phyloP scores from a whole-genome alignment of 495 filamentous ascomycete genomes.

The Achaetomiella virescens region DNA sequence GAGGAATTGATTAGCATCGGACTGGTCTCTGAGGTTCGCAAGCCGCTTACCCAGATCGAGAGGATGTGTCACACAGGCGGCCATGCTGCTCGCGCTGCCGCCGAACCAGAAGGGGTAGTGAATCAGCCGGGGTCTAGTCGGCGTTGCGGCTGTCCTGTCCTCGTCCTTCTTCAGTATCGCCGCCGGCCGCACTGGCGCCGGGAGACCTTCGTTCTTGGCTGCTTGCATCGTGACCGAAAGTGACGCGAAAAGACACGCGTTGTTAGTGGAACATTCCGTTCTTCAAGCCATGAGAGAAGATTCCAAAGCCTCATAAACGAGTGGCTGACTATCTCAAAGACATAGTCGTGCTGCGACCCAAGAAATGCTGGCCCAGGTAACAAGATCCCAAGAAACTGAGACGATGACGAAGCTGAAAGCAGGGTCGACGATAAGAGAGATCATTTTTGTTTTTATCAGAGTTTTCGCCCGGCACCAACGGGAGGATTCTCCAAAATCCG shows the following conservation, averaged over 20 bases:
- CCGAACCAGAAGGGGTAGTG: conserved; percentile 93
- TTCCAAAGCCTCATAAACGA: not conserved
- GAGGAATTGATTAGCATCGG: conserved; percentile 15
- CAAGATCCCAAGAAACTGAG: too few species aligned
- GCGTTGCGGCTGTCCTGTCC: conserved; percentile 11
- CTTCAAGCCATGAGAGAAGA: not conserved
- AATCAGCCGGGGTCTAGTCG: conserved; percentile 41
- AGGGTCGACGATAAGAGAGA: too few species aligned
- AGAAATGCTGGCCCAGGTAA: too few species aligned
- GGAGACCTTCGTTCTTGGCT: conserved; percentile 5
- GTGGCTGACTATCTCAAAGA: not conserved
- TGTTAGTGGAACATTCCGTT: not conserved
- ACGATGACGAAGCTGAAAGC: too few species aligned
- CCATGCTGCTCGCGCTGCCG: conserved; percentile 83
- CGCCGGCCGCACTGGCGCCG: conserved; percentile 11
- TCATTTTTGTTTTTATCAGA: too few species aligned
- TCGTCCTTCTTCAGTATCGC: conserved; percentile 23
- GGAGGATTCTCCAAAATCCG: not conserved
- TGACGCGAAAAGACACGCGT: not conserved
- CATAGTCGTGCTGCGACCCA: too few species aligned
- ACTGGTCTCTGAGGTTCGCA: not conserved
- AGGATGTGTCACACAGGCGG: conserved; percentile 84
- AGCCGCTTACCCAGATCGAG: conserved; percentile 65
- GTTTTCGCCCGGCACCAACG: too few species aligned
- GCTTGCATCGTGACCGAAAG: conserved; percentile 9